A percentile compares a stretch with the other conserved stretches of the same genome.
phyloP scores from a whole-genome alignment of 257 asterid species.

The Solanum phureja region DNA sequence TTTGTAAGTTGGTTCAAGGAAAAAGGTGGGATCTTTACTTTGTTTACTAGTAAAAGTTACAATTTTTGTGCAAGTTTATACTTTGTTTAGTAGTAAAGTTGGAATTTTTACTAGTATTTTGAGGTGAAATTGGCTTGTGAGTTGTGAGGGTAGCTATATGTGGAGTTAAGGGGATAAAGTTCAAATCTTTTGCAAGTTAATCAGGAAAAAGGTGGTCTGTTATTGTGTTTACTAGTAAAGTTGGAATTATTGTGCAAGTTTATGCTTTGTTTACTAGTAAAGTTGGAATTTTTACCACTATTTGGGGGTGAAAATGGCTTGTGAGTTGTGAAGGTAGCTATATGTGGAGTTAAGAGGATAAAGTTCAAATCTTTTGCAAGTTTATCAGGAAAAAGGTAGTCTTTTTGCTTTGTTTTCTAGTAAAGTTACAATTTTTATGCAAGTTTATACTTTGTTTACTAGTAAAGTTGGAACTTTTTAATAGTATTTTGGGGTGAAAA shows the following conservation, averaged over 20 bases:
- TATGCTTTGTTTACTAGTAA: neutral
- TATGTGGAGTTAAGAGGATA: constrained; percentile 38
- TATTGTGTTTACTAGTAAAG: neutral
- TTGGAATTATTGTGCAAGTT: neutral
- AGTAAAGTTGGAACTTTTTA: neutral
- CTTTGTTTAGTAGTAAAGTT: neutral
- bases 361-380: neutral
- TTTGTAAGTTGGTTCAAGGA: neutral
- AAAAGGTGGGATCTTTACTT: neutral
- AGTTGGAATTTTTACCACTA: neutral
- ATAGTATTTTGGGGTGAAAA: constrained; percentile 14
- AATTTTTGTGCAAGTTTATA: neutral
- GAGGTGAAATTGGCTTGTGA: constrained; percentile 36
- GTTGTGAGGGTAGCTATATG: constrained; percentile 30
- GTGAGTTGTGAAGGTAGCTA: constrained; percentile 28
- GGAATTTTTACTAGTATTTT: neutral
- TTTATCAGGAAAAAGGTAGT: neutral
- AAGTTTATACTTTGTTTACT: neutral
- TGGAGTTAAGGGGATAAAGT: constrained; percentile 33
- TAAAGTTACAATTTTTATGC: neutral
- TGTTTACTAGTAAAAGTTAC: neutral
- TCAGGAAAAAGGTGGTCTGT: neutral
- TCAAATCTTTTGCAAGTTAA: neutral
- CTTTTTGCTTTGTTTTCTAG: neutral
- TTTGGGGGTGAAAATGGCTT: constrained; percentile 41